Evolutionary conservation across 176 grass and related monocot species (phyloP).

Genomic region (Carex littledalei): DNA sequence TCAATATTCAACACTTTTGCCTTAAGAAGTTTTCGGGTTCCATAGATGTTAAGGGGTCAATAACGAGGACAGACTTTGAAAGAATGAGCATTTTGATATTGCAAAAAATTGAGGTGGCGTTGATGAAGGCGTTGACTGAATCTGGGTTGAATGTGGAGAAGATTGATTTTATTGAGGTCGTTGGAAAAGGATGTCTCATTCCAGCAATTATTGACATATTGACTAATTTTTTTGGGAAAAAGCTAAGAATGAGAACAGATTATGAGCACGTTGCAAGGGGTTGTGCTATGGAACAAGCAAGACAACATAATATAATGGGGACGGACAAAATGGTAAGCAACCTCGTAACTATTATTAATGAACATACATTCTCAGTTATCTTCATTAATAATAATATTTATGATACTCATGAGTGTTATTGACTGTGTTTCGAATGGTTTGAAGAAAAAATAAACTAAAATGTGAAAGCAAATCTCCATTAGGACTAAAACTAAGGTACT

Average conservation of each 20-base stretch:
- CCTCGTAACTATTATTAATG: no score
- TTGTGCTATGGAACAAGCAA: conserved; percentile 19
- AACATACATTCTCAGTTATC: no score
- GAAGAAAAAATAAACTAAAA: no score
- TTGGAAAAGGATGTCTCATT: conserved; percentile 65
- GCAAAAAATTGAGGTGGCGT: conserved; percentile 41
- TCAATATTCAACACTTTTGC: no score
- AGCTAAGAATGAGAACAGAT: conserved; percentile 52
- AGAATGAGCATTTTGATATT: conserved; percentile 42
- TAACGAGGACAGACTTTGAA: conserved; percentile 74
- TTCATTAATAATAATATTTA: no score
- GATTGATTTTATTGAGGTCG: conserved; percentile 57
- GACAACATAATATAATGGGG: no score
- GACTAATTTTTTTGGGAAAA: conserved; percentile 61
- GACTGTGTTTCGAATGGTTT: no score
- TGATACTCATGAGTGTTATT: no score
- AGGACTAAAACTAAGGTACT: no score
- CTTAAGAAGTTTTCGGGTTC: conserved; percentile 68
- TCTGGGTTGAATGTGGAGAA: conserved; percentile 28
- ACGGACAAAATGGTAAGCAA: not conserved
- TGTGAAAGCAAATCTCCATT: no score
- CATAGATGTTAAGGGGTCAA: conserved; percentile 61
- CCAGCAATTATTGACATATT: conserved; percentile 67
- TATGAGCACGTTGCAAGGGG: conserved; percentile 61
- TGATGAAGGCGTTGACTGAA: conserved; percentile 52